Conservation (phyloP, 768 basidiomycete genomes). For the Bullera alba region DNA sequence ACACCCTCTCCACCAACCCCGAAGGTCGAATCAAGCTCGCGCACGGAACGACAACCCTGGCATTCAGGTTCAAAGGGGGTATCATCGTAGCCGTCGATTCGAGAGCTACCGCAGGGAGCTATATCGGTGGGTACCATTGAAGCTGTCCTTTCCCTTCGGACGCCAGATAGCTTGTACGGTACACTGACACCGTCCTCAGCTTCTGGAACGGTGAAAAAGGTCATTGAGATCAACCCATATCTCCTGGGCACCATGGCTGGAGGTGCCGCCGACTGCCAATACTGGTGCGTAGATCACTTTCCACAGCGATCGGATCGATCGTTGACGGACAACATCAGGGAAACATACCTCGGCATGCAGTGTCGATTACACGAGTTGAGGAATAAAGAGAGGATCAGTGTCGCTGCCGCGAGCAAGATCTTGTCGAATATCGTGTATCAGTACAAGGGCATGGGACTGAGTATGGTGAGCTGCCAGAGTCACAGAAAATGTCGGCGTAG, state of each 20-base stretch:
- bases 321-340: slow-evolving; percentile 93
- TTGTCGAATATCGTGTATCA: slow-evolving; percentile 93
- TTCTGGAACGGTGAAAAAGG: slow-evolving; percentile 96
- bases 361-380: slow-evolving; percentile 94
- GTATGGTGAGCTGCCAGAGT: slow-evolving; percentile 65
- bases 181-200: slow-evolving; percentile 51
- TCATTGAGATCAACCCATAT: slow-evolving; percentile 99
- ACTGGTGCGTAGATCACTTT: slow-evolving; percentile 43
- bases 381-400: slow-evolving; percentile 91
- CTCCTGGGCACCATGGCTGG: slow-evolving; percentile 99
- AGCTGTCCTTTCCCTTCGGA: slow-evolving; percentile 8
- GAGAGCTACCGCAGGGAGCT: slow-evolving; percentile 91
- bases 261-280: slow-evolving; percentile 70
- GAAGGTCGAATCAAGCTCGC: slow-evolving; percentile 94
- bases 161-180: background rate
- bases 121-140: slow-evolving; percentile 88
- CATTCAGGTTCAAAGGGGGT: slow-evolving; percentile 92
- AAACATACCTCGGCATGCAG: slow-evolving; percentile 97
- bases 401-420: slow-evolving; percentile 98
- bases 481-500: background rate
- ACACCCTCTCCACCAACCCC: slow-evolving; percentile 81
- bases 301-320: slow-evolving; percentile 50
- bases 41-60: slow-evolving; percentile 96
- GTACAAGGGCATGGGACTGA: slow-evolving; percentile 98
- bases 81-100: slow-evolving; percentile 99